Evolutionary conservation across 2,329 filamentous ascomycete genomes (phyloP).

Genomic region (Colletotrichum simmondsii): DNA sequence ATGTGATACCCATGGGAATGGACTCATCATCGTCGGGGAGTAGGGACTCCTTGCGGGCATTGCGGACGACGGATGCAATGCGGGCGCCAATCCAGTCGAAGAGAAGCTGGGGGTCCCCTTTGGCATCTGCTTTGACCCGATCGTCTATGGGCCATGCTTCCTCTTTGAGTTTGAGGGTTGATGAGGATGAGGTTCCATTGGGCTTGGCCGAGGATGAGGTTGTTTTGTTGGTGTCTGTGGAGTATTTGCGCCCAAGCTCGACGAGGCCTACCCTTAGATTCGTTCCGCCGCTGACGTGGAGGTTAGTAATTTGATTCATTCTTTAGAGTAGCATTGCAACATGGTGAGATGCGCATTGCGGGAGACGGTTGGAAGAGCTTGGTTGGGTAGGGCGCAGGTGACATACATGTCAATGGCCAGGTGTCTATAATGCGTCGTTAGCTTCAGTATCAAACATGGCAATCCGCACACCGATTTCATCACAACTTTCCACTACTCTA

Average conservation of each 20-base stretch:
- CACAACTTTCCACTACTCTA: not conserved
- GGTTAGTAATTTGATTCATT: not conserved
- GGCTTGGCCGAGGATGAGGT: not conserved
- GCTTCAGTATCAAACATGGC: not conserved
- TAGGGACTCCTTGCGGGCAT: conserved; percentile 58
- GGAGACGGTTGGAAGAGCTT: not conserved
- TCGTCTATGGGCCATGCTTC: conserved; percentile 80
- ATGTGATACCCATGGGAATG: conserved; percentile 75
- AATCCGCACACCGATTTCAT: not conserved
- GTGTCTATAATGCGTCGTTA: conserved; percentile 53
- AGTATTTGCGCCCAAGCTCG: conserved; percentile 61
- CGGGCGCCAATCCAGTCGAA: conserved; percentile 86
- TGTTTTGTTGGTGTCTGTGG: not conserved
- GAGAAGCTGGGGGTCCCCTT: conserved; percentile 70
- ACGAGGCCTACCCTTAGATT: conserved; percentile 77
- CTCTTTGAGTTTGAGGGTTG: conserved; percentile 71
- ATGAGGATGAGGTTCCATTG: conserved; percentile 40
- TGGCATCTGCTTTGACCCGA: conserved; percentile 74
- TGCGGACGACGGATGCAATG: conserved; percentile 77
- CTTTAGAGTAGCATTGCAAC: not conserved
- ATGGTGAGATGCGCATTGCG: not conserved
- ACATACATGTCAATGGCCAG: conserved; percentile 74
- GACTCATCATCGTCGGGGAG: conserved; percentile 54
- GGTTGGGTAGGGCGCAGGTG: conserved; percentile 3
- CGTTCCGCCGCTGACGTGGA: conserved; percentile 68